A percentile compares a stretch with the other conserved stretches of the same genome.
These are phyloP conservation scores for Trichomonascus vanleenenianus DNA, from an alignment of 805 yeast species.

Conservation along the genomic window DNA sequence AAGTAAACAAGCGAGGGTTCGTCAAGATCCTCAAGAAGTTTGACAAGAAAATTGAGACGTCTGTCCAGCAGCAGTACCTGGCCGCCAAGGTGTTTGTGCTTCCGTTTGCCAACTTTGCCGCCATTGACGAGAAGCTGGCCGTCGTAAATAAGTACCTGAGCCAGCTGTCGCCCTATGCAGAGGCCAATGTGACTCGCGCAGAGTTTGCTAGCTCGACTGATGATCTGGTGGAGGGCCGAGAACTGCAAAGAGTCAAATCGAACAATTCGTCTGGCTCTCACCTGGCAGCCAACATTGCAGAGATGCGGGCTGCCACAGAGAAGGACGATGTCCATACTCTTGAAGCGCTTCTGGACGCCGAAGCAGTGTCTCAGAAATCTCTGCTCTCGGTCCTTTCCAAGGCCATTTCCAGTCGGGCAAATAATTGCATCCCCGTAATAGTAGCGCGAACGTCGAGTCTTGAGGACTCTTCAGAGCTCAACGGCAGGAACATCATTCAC, in stretches of 20 bases:
- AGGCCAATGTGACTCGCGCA: background rate
- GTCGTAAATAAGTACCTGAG: conserved; percentile 21
- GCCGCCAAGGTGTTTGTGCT: conserved; percentile 62
- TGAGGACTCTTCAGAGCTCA: conserved; percentile 62
- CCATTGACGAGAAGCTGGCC: conserved; percentile 45
- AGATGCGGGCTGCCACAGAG: conserved; percentile 24
- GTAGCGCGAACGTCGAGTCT: conserved; percentile 44
- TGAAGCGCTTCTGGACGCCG: conserved; percentile 33
- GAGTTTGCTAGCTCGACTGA: conserved; percentile 8
- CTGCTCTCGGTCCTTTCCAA: conserved; percentile 57
- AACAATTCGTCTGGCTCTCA: conserved; percentile 9
- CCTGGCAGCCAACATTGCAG: conserved; percentile 5
- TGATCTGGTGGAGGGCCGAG: conserved; percentile 9
- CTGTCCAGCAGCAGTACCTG: conserved; percentile 49
- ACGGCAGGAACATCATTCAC: conserved; percentile 79
- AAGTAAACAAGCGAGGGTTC: conserved; percentile 83
- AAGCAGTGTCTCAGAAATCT: conserved; percentile 35
- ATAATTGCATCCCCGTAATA: conserved; percentile 49
- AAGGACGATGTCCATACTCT: conserved; percentile 41
- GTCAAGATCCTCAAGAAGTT: conserved; percentile 81
- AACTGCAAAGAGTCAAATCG: background rate
- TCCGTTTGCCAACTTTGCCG: conserved; percentile 68
- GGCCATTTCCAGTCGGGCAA: conserved; percentile 50
- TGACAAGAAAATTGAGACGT: conserved; percentile 72
- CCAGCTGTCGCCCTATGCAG: conserved; percentile 23